Percentiles rank a stretch among this genome's conserved stretches.
These are phyloP conservation scores for Hygrophoropsis aurantiaca DNA, from an alignment of 768 basidiomycete genomes.

Conservation along the genomic window DNA sequence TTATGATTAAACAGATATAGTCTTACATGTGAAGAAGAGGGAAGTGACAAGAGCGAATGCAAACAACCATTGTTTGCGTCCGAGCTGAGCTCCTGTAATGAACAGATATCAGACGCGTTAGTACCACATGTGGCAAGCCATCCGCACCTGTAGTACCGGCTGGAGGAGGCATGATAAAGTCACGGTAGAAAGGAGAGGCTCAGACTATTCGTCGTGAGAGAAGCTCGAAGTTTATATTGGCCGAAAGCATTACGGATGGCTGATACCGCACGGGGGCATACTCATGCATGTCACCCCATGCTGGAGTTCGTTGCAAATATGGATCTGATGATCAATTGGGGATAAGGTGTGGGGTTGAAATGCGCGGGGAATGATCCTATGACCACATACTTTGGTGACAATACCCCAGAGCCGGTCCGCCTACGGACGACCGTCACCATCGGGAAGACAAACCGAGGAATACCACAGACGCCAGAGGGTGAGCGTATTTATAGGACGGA, in stretches of 20 bases:
- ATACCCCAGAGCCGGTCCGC: too few species aligned
- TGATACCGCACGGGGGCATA: not conserved
- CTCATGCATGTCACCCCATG: not conserved
- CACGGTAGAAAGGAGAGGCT: conserved; percentile 4
- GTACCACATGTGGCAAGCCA: not conserved
- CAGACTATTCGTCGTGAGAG: not conserved
- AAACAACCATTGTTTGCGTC: conserved; percentile 48
- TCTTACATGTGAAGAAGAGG: conserved; percentile 71
- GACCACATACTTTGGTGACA: not conserved
- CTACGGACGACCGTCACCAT: conserved; percentile 1
- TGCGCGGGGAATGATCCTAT: conserved; percentile 5
- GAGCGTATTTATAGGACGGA: not conserved
- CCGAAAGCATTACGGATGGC: not conserved
- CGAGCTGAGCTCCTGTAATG: conserved; percentile 37
- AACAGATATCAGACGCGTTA: too few species aligned
- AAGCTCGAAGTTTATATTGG: conserved; percentile 6
- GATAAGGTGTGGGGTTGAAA: not conserved
- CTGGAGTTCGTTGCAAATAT: not conserved
- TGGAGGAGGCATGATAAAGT: conserved; percentile 34
- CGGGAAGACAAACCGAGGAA: too few species aligned
- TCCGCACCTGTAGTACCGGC: conserved; percentile 42
- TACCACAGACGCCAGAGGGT: not conserved
- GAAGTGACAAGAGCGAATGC: conserved; percentile 71
- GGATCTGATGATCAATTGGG: conserved; percentile 1
- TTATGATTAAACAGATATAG: not conserved